Percentiles rank a stretch among this genome's conserved stretches.
Conservation (phyloP, 169 alveolate genomes). For the Eimeria necatrix region DNA sequence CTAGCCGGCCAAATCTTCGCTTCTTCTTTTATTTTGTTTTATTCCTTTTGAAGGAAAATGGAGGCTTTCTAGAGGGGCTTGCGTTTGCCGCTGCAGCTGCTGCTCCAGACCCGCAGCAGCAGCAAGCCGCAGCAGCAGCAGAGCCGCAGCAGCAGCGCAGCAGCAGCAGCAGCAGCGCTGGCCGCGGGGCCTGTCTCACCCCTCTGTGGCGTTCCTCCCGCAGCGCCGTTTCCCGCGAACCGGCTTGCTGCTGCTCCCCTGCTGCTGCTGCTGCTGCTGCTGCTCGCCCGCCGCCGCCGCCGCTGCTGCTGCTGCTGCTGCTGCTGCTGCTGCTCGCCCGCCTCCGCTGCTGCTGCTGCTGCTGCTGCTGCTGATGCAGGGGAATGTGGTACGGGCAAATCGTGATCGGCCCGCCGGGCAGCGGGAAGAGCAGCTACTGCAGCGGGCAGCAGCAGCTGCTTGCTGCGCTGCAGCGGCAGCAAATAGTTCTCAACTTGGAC, state of each 20-base stretch:
- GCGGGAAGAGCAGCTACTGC: conserved; percentile 97
- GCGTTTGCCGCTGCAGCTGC: not conserved
- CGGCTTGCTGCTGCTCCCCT: no score
- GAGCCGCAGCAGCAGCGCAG: not conserved
- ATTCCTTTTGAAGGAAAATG: not conserved
- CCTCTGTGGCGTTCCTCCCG: not conserved
- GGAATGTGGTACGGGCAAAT: conserved; percentile 92
- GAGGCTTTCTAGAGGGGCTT: not conserved
- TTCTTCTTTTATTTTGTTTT: no score
- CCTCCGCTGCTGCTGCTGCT: not conserved
- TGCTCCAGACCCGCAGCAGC: not conserved
- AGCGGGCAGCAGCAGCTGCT: conserved; percentile 94
- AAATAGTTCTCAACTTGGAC: conserved; percentile 93
- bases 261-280: no score
- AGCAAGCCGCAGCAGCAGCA: not conserved
- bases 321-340: no score
- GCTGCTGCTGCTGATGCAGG: no score
- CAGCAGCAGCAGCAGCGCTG: not conserved
- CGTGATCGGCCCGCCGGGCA: conserved; percentile 97
- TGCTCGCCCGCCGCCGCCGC: no score
- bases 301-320: no score
- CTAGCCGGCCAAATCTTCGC: no score
- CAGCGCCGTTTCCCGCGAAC: not conserved
- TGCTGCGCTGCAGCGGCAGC: conserved; percentile 88
- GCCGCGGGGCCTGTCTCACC: not conserved